Percentiles rank a stretch among this genome's conserved stretches.
phyloP scores from a whole-genome alignment of 495 filamentous ascomycete species.

The Penicillium lividum region DNA sequence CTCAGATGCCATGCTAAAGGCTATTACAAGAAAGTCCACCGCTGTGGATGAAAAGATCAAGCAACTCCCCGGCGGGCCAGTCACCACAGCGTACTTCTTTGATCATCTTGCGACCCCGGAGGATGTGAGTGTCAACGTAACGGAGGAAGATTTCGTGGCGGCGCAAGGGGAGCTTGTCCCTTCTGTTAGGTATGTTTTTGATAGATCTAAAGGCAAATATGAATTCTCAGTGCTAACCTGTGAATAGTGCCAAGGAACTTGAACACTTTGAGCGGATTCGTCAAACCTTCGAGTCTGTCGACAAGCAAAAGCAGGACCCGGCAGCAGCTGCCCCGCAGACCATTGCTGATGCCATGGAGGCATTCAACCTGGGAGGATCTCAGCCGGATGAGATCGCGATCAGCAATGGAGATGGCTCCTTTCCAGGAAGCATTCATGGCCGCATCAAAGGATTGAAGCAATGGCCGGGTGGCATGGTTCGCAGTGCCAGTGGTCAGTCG shows the following conservation, averaged over 20 bases:
- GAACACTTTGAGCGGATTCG: conserved; percentile 88
- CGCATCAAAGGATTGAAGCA: conserved; percentile 37
- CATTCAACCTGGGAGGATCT: conserved; percentile 32
- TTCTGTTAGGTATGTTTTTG: conserved; percentile 65
- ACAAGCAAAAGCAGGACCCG: conserved; percentile 42
- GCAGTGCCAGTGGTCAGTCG: conserved; percentile 33
- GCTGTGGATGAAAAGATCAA: conserved; percentile 83
- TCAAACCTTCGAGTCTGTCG: conserved; percentile 69
- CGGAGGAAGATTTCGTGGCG: conserved; percentile 79
- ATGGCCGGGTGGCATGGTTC: conserved; percentile 26
- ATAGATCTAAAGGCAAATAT: background rate
- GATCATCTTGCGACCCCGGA: conserved; percentile 83
- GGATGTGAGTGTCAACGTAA: conserved; percentile 83
- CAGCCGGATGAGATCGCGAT: conserved; percentile 25
- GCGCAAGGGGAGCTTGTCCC: conserved; percentile 86
- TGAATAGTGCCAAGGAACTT: conserved; percentile 77
- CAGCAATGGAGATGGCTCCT: conserved; percentile 33
- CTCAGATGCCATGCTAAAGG: conserved; percentile 98
- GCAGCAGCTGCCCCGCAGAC: conserved; percentile 32
- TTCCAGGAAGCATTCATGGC: conserved; percentile 22
- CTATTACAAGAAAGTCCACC: conserved; percentile 86
- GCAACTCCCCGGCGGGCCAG: conserved; percentile 50
- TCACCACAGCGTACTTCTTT: conserved; percentile 91
- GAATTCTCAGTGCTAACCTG: conserved; percentile 20
- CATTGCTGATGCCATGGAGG: conserved; percentile 42